Base-by-base conservation (phyloP, 495 filamentous ascomycete genomes). In the Filosporella fistucella region DNA sequence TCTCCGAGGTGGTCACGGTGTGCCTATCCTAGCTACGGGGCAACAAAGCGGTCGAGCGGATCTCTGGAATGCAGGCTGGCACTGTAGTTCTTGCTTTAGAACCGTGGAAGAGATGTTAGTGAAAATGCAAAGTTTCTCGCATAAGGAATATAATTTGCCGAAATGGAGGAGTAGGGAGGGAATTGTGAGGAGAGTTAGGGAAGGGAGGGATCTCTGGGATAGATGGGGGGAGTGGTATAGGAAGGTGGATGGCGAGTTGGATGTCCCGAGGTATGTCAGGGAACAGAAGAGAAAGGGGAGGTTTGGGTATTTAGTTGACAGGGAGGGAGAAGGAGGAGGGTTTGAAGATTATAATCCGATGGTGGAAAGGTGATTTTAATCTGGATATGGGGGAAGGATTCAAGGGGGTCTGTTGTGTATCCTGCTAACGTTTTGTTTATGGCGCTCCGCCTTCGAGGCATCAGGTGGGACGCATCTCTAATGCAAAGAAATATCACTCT, bases 81-180 rank as follows among this genome's bases (percentile, higher is more conserved):
- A 69, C 52, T 73, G 69, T 53, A 63, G 57, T 34, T 65, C 49
- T 11, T 71, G 69, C 46, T 66, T 71, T 42, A 46, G 39, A 1
- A 66, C 51, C 14, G 36, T 73, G n/a, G 47, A 61, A 16, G 65
- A 73, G 47, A 55, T 71, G 61, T 54, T 62, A 22, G 56, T 51
- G 4, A 71, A 70, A 63, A 64, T 73, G 47, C 46, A 56, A 37
- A 60, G 59, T 28, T 73, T 71, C 55, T 63, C 58, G 21, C 68
- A 73, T 32, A 54, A 43, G 2, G 58, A 55, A 29, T 59, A 55
- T 42, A 64, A 70, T 46, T 44, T 48, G n/a, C 49, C 57, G 24
- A 52, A 65, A 36, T 66, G 64, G 32, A 42, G 56, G 16, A 57
- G 67, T 24, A 54, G 44, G 14, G 36, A 56, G 38, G 56, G 58